These are phyloP conservation scores for Diaporthe nobilis DNA, from an alignment of 2,329 filamentous ascomycete genomes.

Conservation along the genomic window DNA sequence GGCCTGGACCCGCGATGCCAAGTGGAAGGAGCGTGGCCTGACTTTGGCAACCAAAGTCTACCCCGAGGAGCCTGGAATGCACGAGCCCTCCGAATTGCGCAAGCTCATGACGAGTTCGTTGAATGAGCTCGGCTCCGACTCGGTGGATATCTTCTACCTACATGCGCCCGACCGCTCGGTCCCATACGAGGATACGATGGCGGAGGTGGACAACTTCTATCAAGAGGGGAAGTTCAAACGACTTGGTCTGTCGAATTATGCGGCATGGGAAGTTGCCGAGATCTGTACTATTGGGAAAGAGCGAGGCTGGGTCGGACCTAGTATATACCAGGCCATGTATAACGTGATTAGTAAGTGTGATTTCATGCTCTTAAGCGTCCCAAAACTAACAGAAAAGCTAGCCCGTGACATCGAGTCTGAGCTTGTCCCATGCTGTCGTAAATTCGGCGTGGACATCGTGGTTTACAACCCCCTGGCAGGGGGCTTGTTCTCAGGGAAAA, in stretches of 20 bases:
- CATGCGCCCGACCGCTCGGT: constrained; percentile 60
- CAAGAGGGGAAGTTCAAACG: constrained; percentile 79
- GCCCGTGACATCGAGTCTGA: constrained; percentile 76
- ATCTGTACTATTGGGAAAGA: constrained; percentile 77
- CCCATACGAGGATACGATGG: constrained; percentile 78
- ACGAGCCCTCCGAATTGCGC: constrained; percentile 62
- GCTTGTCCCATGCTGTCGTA: constrained; percentile 73
- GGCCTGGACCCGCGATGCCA: constrained; percentile 80
- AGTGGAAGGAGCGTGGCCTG: constrained; percentile 84
- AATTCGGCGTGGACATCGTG: constrained; percentile 78
- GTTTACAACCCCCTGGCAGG: constrained; percentile 81
- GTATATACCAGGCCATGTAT: constrained; percentile 75
- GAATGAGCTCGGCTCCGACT: constrained; percentile 78
- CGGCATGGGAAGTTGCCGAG: constrained; percentile 83
- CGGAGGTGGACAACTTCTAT: constrained; percentile 77
- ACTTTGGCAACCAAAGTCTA: constrained; percentile 86
- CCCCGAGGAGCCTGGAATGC: constrained; percentile 69
- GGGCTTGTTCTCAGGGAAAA: constrained; percentile 77
- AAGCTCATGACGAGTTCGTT: constrained; percentile 75
- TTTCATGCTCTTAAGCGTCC: constrained; percentile 72
- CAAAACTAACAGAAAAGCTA: constrained; percentile 53
- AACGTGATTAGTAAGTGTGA: constrained; percentile 49
- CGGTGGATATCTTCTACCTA: background rate
- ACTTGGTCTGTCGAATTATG: constrained; percentile 80
- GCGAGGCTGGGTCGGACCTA: constrained; percentile 78